These are phyloP conservation scores for Biscutella laevigata DNA, from an alignment of 441 rosid species.

Conservation along the genomic window DNA sequence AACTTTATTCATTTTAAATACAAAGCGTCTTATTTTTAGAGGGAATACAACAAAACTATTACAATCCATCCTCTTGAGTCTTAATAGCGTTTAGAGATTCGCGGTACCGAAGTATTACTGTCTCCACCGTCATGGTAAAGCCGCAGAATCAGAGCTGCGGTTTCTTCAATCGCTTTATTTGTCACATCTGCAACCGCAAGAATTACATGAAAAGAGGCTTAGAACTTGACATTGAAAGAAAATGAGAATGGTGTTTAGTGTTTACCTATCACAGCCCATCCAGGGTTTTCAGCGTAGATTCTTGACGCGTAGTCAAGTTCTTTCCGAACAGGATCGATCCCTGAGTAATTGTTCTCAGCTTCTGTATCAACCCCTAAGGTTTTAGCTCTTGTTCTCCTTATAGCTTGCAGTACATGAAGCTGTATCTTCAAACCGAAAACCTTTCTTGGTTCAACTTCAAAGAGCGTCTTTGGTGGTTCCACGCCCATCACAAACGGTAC, in stretches of 20 bases:
- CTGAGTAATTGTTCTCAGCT: slow-evolving; percentile 60
- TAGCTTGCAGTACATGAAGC: slow-evolving; percentile 55
- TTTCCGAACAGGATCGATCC: slow-evolving; percentile 60
- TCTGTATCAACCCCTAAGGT: slow-evolving; percentile 51
- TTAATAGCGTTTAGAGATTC: slow-evolving; percentile 65
- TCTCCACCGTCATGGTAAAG: slow-evolving; percentile 63
- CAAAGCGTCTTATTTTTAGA: background rate
- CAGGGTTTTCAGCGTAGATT: slow-evolving; percentile 59
- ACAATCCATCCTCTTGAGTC: slow-evolving; percentile 3
- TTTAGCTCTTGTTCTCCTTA: slow-evolving; percentile 70
- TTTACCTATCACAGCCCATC: slow-evolving; percentile 80
- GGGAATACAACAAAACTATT: background rate
- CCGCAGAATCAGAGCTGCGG: slow-evolving; percentile 69
- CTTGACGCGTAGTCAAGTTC: slow-evolving; percentile 59
- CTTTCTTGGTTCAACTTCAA: slow-evolving; percentile 62
- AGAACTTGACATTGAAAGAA: background rate
- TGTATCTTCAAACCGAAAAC: slow-evolving; percentile 71
- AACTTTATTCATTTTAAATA: background rate
- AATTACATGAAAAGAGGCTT: background rate
- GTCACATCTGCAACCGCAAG: slow-evolving; percentile 59
- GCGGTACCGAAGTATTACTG: slow-evolving; percentile 48
- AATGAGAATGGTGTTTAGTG: background rate
- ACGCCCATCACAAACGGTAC: slow-evolving; percentile 78
- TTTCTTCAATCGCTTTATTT: slow-evolving; percentile 85
- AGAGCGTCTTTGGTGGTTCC: slow-evolving; percentile 56